Percentiles rank a stretch among this genome's conserved stretches.
phyloP scores from a whole-genome alignment of 2,329 filamentous ascomycete species.

The Pseudovirgaria hyperparasitica region DNA sequence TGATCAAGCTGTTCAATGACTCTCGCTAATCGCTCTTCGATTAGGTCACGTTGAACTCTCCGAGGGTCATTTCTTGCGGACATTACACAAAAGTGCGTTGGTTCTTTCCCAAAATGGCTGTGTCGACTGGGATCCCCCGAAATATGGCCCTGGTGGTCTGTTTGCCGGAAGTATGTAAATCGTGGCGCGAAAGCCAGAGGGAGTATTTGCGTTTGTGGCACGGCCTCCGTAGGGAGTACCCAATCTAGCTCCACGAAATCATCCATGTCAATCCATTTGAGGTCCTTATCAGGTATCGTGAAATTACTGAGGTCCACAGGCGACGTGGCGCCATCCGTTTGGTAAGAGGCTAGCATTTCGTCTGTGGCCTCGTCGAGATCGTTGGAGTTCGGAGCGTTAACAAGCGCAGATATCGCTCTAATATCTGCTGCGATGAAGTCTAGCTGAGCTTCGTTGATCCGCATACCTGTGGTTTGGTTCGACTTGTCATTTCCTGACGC shows the following conservation, averaged over 20 bases:
- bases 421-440: conserved; percentile 88
- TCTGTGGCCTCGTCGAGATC: conserved; percentile 58
- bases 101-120: conserved; percentile 85
- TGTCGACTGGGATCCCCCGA: conserved; percentile 69
- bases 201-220: conserved; percentile 87
- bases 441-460: conserved; percentile 86
- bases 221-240: conserved; percentile 80
- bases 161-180: conserved; percentile 94
- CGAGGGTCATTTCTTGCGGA: conserved; percentile 62
- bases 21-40: conserved; percentile 66
- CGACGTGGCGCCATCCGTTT: conserved; percentile 35
- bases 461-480: conserved; percentile 80
- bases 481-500: conserved; percentile 49
- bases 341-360: conserved; percentile 43
- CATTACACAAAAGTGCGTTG: conserved; percentile 93
- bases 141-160: conserved; percentile 73
- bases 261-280: conserved; percentile 98
- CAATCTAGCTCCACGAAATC: conserved; percentile 97
- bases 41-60: conserved; percentile 73
- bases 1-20: conserved; percentile 65
- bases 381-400: conserved; percentile 66
- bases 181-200: conserved; percentile 87
- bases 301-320: conserved; percentile 72
- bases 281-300: conserved; percentile 88
- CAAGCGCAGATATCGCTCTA: conserved; percentile 81